Base-by-base conservation (phyloP, 306 rosid species). In the Bauhinia variegata region DNA sequence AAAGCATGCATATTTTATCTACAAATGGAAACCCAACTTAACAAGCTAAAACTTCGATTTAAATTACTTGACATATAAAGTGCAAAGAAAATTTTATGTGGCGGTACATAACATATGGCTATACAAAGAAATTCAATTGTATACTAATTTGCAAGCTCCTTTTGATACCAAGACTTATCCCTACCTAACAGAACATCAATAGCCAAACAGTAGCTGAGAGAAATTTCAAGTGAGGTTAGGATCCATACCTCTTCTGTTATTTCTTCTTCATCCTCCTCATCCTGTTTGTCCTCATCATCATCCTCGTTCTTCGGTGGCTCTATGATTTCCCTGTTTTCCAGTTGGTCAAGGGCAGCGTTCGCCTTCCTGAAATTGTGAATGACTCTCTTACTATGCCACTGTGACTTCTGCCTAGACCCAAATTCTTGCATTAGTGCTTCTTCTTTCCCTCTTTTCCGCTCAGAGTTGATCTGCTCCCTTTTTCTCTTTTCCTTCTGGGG, bases 391-490 rank as follows among this genome's bases (percentile, higher is more conserved):
- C 74, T 83, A 78, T 60, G 71, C 98, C 98, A 89, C 73, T 79
- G 88, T 31, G 83, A 89, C 85, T 89, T 93, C 75, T 84, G 85
- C 86, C 96, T 80, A 11, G 79, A 69, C 67, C 96, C 98, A 56
- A 93, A 93, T 53, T 93, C 97, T 67, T 70, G 82, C 87, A 89
- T 76, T 65, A 92, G 60, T 31, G 55, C 82, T 82, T 81, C 83
- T 57, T 77, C 91, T 30, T 79, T 86, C 72, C 37, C 82, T 89
- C 67, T 87, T 60, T 85, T 77, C 47, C 49, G 74, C 56, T 66
- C 59, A 31, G 46, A 48, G 48, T 34, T 54, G 51, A 77, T 61
- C 73, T 70, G 90, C 67, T 80, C 92, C 71, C 65, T 78, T 78
- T 84, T 89, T 82, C 65, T 82, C 86, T 85, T 92, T 80, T 89